Evolutionary conservation across 2,329 filamentous ascomycete genomes (phyloP).

Genomic region (Curvularia sp.): DNA sequence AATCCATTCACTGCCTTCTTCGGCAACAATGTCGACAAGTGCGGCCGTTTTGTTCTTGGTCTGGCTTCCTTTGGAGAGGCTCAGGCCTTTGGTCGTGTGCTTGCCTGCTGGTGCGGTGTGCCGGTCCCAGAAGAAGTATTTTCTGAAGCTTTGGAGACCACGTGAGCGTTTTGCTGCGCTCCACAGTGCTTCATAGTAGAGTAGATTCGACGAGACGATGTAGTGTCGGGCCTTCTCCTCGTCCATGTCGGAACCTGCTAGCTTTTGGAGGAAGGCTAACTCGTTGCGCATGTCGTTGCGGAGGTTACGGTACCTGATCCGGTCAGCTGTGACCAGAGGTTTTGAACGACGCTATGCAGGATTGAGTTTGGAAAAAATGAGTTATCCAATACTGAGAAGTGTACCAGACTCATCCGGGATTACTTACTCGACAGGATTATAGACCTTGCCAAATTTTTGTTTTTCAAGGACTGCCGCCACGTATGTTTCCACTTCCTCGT

Average conservation of each 20-base stretch:
- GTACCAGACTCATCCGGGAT: background rate
- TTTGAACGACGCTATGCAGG: background rate
- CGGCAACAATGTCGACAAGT: conserved; percentile 69
- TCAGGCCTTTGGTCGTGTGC: conserved; percentile 36
- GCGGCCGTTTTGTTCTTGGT: conserved; percentile 59
- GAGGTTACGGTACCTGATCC: conserved; percentile 24
- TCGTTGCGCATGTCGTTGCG: conserved; percentile 48
- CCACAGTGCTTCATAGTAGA: conserved; percentile 71
- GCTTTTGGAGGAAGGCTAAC: conserved; percentile 42
- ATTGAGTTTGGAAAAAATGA: background rate
- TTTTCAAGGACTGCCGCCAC: conserved; percentile 43
- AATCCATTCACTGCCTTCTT: conserved; percentile 69
- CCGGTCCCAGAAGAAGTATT: conserved; percentile 47
- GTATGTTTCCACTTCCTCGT: conserved; percentile 53
- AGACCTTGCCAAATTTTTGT: conserved; percentile 42
- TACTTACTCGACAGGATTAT: conserved; percentile 47
- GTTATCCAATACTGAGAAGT: background rate
- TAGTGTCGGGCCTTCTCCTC: conserved; percentile 57
- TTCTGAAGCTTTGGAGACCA: conserved; percentile 62
- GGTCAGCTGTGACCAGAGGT: background rate
- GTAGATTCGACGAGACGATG: conserved; percentile 69
- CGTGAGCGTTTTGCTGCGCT: conserved; percentile 63
- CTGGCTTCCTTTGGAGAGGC: conserved; percentile 42
- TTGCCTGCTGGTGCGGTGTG: conserved; percentile 26
- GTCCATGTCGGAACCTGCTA: conserved; percentile 31